A percentile compares a stretch with the other conserved stretches of the same genome.
phyloP scores from a whole-genome alignment of 2,329 filamentous ascomycete species.

The Penicillium vulpinum region DNA sequence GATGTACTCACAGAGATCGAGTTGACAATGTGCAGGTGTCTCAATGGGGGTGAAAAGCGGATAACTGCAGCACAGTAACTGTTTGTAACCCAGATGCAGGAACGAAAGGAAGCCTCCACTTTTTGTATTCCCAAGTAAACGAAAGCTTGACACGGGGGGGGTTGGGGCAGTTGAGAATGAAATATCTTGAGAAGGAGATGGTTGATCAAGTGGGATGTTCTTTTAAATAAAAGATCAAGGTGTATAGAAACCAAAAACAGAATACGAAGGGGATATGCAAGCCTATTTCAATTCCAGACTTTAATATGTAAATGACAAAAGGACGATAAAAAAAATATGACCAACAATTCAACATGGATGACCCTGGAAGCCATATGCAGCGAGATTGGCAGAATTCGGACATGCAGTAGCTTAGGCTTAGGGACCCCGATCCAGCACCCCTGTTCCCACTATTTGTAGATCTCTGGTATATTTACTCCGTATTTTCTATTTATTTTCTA shows the following conservation, averaged over 20 bases:
- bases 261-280: constrained; percentile 7
- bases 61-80: constrained; percentile 20
- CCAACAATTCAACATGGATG: constrained; percentile 19
- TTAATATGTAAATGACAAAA: constrained; percentile 11
- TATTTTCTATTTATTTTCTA: constrained; percentile 1
- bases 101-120: constrained; percentile 14
- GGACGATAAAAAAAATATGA: constrained; percentile 7
- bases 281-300: constrained; percentile 23
- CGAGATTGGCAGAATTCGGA: constrained; percentile 14
- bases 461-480: constrained; percentile 11
- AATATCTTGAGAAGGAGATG: constrained; percentile 1
- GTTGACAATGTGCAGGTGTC: constrained; percentile 5
- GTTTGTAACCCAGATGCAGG: constrained; percentile 24
- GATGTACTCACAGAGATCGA: constrained; percentile 17
- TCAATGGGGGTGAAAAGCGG: constrained; percentile 12
- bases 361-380: constrained; percentile 20
- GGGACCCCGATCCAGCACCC: constrained; percentile 21
- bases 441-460: constrained; percentile 24
- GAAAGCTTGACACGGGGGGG: too few relatives aligned
- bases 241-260: not conserved
- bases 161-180: constrained; percentile 8
- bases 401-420: constrained; percentile 20
- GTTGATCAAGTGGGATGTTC: constrained; percentile 13
- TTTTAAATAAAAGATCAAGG: constrained; percentile 5
- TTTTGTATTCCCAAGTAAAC: not conserved